These are phyloP conservation scores for Peronospora tabacina DNA, from an alignment of 352 stramenopile species.

Conservation along the genomic window DNA sequence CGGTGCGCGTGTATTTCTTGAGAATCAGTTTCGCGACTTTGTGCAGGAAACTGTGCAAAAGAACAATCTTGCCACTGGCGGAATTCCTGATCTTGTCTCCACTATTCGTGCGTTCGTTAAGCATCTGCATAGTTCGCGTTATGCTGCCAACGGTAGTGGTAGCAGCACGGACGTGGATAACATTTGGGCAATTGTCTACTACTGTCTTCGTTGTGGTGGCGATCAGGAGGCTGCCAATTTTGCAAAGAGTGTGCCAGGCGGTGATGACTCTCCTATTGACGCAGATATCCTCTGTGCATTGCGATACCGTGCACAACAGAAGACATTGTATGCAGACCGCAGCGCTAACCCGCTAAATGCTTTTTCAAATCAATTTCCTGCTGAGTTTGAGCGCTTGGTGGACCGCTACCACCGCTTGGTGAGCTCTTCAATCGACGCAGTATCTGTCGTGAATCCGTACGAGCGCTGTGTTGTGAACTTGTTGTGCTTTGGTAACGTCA, in stretches of 20 bases:
- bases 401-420: slow-evolving; percentile 66
- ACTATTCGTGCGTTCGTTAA: slow-evolving; percentile 71
- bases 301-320: slow-evolving; percentile 56
- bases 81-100: slow-evolving; percentile 60
- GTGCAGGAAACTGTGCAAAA: slow-evolving; percentile 78
- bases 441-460: slow-evolving; percentile 63
- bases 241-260: slow-evolving; percentile 32
- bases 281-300: slow-evolving; percentile 49
- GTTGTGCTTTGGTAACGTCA: slow-evolving; percentile 68
- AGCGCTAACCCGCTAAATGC: slow-evolving; percentile 32
- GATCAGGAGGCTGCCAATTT: slow-evolving; percentile 64
- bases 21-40: slow-evolving; percentile 68
- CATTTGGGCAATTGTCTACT: slow-evolving; percentile 74
- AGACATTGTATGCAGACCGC: slow-evolving; percentile 34
- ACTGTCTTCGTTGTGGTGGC: slow-evolving; percentile 65
- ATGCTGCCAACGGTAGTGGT: slow-evolving; percentile 33
- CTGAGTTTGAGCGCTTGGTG: slow-evolving; percentile 51
- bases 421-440: slow-evolving; percentile 62
- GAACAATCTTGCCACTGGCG: slow-evolving; percentile 59
- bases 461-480: slow-evolving; percentile 79
- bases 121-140: slow-evolving; percentile 64
- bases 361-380: slow-evolving; percentile 65
- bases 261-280: slow-evolving; percentile 43
- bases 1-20: slow-evolving; percentile 64
- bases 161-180: slow-evolving; percentile 40